Base-by-base conservation (phyloP, 2,329 filamentous ascomycete species). In the Hymenotorrendiella dingleyae region DNA sequence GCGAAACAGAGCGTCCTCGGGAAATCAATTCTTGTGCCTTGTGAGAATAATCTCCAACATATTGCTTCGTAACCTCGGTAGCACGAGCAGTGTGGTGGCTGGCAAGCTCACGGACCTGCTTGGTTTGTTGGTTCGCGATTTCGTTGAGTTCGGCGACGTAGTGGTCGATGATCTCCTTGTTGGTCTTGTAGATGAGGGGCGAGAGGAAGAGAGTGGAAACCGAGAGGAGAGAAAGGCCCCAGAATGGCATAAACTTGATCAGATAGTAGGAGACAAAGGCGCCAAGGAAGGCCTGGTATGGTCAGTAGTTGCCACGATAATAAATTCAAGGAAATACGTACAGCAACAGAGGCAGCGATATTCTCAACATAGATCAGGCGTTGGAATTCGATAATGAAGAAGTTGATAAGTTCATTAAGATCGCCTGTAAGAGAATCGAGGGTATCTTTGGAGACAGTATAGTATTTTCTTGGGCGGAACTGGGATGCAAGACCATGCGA, bases 351-450 rank as follows among this genome's bases (percentile, higher is more conserved):
- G 43, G 70, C 73, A 49, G 67, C 64, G 45, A 84, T 63, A 54
- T 84, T 85, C 71, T 85, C 82, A 32, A 73, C 80, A 52, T 80
- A 85, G 43, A 84, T 58, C 52, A 85, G 76, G 48, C 80, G 74
- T 68, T 85, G 82, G 38, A 72, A 68, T 67, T 85, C 82, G 44
- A 85, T 82, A 48, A 83, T 71, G 55, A 84, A 80, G 64, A 85
- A 85, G 71, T 85, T 85, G 66, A 81, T 63, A 46, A 85, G 71
- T 64, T 84, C 80, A 57, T 83, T 76, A 29, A 80, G 67, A 52
- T 84, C 81, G 43, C 76, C 77, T 54, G 82, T 74, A 50, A 80
- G 53, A 44, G 65, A 62, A 55, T 84, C 76, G 28, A 84, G 64
- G 6, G 76, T 78, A 54, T 81, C 74, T 52, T 74, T 73, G 8